phyloP scores from a whole-genome alignment of 2,329 filamentous ascomycete species.

The Penicillium nordicum region DNA sequence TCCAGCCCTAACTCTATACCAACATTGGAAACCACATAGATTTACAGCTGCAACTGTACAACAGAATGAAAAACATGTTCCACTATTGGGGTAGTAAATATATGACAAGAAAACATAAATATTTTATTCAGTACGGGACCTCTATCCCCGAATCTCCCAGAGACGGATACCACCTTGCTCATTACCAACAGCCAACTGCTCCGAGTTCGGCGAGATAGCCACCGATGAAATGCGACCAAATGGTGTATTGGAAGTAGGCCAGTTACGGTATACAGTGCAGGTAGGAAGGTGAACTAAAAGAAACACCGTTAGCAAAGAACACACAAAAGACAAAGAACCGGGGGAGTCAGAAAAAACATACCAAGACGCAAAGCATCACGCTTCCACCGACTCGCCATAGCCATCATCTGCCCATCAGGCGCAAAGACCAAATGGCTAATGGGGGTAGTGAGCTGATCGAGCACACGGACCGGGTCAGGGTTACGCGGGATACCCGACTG shows the following conservation, averaged over 20 bases:
- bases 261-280: conserved; percentile 93
- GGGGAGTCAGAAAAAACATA: conserved; percentile 23
- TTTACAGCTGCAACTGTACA: neutral
- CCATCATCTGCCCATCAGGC: conserved; percentile 83
- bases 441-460: conserved; percentile 86
- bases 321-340: neutral
- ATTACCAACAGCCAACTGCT: conserved; percentile 79
- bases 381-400: conserved; percentile 82
- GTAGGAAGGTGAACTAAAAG: conserved; percentile 73
- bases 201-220: conserved; percentile 63
- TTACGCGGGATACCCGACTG: conserved; percentile 57
- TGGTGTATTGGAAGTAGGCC: conserved; percentile 88
- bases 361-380: conserved; percentile 76
- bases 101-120: conserved; percentile 8
- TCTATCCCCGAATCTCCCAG: conserved; percentile 78
- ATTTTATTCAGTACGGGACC: conserved; percentile 4
- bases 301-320: conserved; percentile 7
- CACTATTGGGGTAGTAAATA: neutral
- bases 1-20: neutral
- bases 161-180: conserved; percentile 82
- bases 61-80: neutral
- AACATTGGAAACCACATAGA: neutral
- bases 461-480: conserved; percentile 67
- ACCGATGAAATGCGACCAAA: conserved; percentile 76
- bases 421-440: conserved; percentile 78